phyloP scores from a whole-genome alignment of 2,329 filamentous ascomycete species.

The Aspergillus neoniger region DNA sequence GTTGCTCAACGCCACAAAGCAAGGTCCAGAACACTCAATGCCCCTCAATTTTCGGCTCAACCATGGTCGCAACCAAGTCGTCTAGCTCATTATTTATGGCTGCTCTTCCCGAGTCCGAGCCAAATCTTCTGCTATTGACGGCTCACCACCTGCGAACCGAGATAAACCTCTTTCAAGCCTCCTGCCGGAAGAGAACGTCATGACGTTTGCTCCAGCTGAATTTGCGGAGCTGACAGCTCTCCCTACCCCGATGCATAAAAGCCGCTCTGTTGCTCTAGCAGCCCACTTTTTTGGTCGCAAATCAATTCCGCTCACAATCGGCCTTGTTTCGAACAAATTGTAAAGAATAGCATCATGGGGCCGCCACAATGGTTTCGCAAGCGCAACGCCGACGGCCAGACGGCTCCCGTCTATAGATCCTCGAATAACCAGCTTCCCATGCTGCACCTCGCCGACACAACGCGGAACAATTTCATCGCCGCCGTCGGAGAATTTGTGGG shows the following conservation, averaged over 20 bases:
- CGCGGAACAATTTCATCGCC: constrained; percentile 50
- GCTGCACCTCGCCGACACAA: constrained; percentile 35
- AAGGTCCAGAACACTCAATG: not conserved
- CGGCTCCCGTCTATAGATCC: not conserved
- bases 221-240: not conserved
- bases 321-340: not conserved
- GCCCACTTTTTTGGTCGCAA: not conserved
- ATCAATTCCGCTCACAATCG: not conserved
- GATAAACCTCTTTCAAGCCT: not conserved
- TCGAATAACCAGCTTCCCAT: constrained; percentile 33
- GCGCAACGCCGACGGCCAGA: not conserved
- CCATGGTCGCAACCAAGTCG: not conserved
- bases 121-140: not conserved
- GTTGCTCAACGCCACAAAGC: not conserved
- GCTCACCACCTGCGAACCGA: not conserved
- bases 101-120: not conserved
- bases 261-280: not conserved
- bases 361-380: not conserved
- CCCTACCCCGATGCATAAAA: not conserved
- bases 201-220: not conserved
- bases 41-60: not conserved
- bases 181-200: not conserved
- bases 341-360: not conserved
- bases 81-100: not conserved
- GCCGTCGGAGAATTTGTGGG: constrained; percentile 55